Base-by-base conservation (phyloP, 306 rosid genomes). In the Glycine soja region DNA sequence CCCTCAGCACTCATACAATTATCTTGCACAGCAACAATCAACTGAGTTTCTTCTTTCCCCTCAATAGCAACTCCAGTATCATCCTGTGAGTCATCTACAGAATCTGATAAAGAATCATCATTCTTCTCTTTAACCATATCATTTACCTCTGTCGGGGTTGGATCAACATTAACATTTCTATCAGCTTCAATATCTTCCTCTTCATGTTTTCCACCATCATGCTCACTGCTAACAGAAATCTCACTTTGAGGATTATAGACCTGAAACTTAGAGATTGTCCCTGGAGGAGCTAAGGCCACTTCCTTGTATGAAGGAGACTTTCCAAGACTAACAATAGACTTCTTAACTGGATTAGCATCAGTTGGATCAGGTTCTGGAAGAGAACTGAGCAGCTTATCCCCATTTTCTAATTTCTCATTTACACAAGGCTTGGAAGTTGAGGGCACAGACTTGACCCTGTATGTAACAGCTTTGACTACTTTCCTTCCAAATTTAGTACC, bases 281-380 rank as follows among this genome's bases (percentile, higher is more conserved):
- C 99, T 38, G 99, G 99, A 69, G 99, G 99, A 69, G 99, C 95
- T 89, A 95, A 82, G 70, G 99, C 99, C 76, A 95, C 99, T 89
- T 95, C 99, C 92, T 90, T 95, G 89, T 95, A 95, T 19, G 99
- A 95, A 83, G 96, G 99, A 86, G 97, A 93, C 80, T 95, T 95
- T 66, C 99, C 99, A 65, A 93, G 92, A 87, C 92, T 87, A 40
- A 90, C 88, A 50, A 85, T 34, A 54, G 96, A 85, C 77, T 72
- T 85, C 91, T 89, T 95, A 76, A 32, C 80, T 53, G 90, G 83
- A 86, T 83, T 86, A 82, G 45, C 86, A 73, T 87, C 97, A 67
- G 45, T 81, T 79, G 90, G 62, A 85, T 81, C 88, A 68, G 84
- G 77, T 66, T 91, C 94, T 45, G 69, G 75, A 50, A 45, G 75